These are phyloP conservation scores for Narthecium ossifragum DNA, from an alignment of 106 monocot genomes.

Conservation along the genomic window DNA sequence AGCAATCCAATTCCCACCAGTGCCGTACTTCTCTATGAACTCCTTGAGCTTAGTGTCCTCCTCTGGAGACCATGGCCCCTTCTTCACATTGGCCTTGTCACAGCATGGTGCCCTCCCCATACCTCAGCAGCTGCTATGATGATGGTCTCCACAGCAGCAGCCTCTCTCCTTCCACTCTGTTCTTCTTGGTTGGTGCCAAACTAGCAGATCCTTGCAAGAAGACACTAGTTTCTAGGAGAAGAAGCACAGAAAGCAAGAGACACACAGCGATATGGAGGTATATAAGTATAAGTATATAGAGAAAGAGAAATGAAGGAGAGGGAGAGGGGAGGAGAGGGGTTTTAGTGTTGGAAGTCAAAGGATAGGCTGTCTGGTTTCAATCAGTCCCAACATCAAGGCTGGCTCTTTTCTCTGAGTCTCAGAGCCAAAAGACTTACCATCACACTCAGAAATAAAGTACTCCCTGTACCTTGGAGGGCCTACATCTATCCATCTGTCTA, in stretches of 20 bases:
- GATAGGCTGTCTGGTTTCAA: slow-evolving; percentile 31
- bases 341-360: slow-evolving; percentile 37
- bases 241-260: not conserved
- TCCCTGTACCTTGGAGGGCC: not conserved
- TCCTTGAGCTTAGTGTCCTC: slow-evolving; percentile 78
- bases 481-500: not conserved
- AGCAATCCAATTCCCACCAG: slow-evolving; percentile 86
- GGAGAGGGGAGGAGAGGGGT: not conserved
- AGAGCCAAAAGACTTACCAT: not conserved
- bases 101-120: slow-evolving; percentile 86
- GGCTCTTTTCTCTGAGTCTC: slow-evolving; percentile 5
- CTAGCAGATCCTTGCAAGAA: too few species aligned
- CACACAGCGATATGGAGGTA: not conserved
- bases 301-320: slow-evolving; percentile 4
- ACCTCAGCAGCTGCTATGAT: too few species aligned
- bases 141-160: not conserved
- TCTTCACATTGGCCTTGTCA: slow-evolving; percentile 89
- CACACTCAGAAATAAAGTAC: not conserved
- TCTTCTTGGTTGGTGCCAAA: too few species aligned
- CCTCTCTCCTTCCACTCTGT: not conserved
- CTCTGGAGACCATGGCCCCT: slow-evolving; percentile 86
- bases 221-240: not conserved
- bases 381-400: slow-evolving; percentile 20
- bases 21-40: slow-evolving; percentile 78
- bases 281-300: not conserved